Conservation (phyloP, 805 yeast genomes). For the Suhomyces vadensis region DNA sequence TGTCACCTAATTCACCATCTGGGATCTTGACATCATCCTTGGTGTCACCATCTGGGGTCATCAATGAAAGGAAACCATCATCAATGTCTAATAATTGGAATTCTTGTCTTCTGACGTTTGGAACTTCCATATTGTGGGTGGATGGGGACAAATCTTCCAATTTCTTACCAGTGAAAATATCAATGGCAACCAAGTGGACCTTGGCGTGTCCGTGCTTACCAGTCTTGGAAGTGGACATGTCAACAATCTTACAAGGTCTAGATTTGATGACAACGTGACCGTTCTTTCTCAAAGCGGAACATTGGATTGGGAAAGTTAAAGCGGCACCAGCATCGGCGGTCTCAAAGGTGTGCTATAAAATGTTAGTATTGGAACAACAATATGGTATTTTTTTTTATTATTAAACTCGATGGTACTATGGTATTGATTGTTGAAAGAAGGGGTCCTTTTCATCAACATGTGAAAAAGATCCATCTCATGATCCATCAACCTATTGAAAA, state of each 20-base stretch:
- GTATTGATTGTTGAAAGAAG: no score
- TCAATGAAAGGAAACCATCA: constrained; percentile 95
- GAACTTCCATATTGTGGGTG: constrained; percentile 99
- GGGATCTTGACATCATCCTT: constrained; percentile 99
- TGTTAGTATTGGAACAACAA: constrained; percentile 2
- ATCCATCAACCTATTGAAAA: not conserved
- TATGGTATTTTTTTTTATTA: no score
- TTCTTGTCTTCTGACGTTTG: constrained; percentile 94
- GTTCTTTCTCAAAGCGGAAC: constrained; percentile 99
- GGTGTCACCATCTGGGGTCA: constrained; percentile 97
- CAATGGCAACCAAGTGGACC: constrained; percentile 98
- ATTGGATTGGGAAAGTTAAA: constrained; percentile 97
- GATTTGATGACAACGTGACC: constrained; percentile 98
- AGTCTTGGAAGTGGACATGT: constrained; percentile 99
- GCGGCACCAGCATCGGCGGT: constrained; percentile 99
- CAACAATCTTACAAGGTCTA: constrained; percentile 99
- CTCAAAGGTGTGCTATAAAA: constrained; percentile 83
- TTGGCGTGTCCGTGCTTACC: constrained; percentile 99
- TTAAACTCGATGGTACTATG: no score
- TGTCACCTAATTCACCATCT: constrained; percentile 96
- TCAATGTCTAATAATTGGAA: constrained; percentile 97
- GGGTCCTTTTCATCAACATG: no score
- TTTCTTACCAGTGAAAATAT: constrained; percentile 98
- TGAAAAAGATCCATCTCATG: not conserved
- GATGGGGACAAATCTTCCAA: constrained; percentile 99